These are phyloP conservation scores for Chondrostereum purpureum DNA, from an alignment of 1,284 basidiomycete genomes.

Conservation along the genomic window DNA sequence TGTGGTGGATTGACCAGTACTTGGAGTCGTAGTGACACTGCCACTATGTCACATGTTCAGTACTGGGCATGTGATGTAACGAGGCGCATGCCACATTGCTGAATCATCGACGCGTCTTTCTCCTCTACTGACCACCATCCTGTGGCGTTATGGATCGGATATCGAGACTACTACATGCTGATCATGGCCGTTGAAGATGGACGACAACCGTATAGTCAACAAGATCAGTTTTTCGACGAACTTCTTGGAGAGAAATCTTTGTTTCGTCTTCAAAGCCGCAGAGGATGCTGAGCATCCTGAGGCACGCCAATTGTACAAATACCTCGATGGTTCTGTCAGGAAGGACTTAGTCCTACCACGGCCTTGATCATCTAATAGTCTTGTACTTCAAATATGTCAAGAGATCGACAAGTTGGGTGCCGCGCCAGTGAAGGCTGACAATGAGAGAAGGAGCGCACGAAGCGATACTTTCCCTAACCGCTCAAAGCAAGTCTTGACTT, in stretches of 20 bases:
- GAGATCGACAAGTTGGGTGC: conserved; percentile 55
- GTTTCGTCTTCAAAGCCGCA: conserved; percentile 35
- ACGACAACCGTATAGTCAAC: conserved; percentile 46
- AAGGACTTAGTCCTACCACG: conserved; percentile 41
- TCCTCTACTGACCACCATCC: no score
- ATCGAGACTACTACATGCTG: conserved; percentile 35
- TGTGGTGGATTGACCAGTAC: no score
- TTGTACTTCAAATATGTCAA: conserved; percentile 53
- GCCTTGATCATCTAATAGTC: conserved; percentile 28
- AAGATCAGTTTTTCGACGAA: conserved; percentile 70
- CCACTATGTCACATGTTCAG: no score
- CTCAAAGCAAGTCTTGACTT: conserved; percentile 42
- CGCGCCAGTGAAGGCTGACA: conserved; percentile 46
- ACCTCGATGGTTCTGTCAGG: conserved; percentile 47
- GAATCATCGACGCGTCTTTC: no score
- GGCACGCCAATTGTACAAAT: conserved; percentile 36
- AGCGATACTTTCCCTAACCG: conserved; percentile 50
- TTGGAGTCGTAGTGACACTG: no score
- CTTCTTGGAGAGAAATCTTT: conserved; percentile 59
- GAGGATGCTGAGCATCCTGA: conserved; percentile 33
- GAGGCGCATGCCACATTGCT: no score
- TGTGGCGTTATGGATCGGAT: conserved; percentile 49
- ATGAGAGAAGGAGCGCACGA: conserved; percentile 52
- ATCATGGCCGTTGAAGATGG: conserved; percentile 31
- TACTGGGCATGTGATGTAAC: no score